phyloP scores from a whole-genome alignment of 2,329 filamentous ascomycete genomes.

The Mycocentrospora acerina region DNA sequence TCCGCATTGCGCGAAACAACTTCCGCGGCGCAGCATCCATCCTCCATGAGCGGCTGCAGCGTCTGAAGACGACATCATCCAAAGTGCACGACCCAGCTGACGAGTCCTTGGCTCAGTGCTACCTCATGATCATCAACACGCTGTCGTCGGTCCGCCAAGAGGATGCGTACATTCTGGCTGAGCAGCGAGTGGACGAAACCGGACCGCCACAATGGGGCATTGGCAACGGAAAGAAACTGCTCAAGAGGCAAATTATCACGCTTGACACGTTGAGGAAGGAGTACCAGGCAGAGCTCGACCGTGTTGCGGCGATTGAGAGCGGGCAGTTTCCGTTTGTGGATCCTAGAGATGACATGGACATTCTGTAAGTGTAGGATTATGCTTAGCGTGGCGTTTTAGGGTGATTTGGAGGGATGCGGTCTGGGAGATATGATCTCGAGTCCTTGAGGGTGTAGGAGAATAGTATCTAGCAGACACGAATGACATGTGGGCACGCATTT shows the following conservation, averaged over 20 bases:
- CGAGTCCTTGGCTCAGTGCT: conserved; percentile 67
- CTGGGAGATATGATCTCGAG: too few species aligned
- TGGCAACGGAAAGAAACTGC: conserved; percentile 38
- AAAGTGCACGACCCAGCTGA: conserved; percentile 50
- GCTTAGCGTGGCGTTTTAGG: conserved; percentile 26
- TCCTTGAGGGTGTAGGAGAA: too few species aligned
- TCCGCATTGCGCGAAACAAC: conserved; percentile 80
- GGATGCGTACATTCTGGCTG: conserved; percentile 76
- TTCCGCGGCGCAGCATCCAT: conserved; percentile 74
- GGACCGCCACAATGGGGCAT: conserved; percentile 30
- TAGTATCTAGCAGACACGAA: too few species aligned
- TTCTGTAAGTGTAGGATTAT: conserved; percentile 29
- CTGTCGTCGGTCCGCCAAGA: conserved; percentile 80
- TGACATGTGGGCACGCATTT: too few species aligned
- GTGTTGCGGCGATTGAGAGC: conserved; percentile 82
- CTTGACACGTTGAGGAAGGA: conserved; percentile 83
- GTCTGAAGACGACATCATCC: conserved; percentile 47
- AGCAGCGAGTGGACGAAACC: conserved; percentile 48
- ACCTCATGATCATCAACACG: conserved; percentile 90
- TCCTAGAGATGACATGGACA: conserved; percentile 38
- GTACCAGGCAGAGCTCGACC: conserved; percentile 87
- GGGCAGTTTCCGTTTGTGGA: conserved; percentile 79
- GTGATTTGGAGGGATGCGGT: neutral
- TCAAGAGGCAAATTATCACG: conserved; percentile 76
- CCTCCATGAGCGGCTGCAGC: conserved; percentile 58